Base-by-base conservation (phyloP, 345 rosid genomes). In the Heritiera littoralis region DNA sequence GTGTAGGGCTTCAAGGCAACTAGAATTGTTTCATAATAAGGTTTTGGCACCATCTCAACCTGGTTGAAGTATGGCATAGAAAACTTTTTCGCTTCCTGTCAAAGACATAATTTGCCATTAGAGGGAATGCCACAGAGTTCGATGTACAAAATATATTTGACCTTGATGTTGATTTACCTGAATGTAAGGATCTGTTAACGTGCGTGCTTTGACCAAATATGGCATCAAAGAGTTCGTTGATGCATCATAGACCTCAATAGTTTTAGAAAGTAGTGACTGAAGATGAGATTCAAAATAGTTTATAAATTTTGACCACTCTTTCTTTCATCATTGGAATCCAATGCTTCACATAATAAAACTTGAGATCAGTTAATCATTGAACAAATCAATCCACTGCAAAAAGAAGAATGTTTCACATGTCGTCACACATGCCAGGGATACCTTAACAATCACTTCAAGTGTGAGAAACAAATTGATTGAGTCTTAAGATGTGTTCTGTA, bases 241-340 rank as follows among this genome's bases (percentile, higher is more conserved):
- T 32, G 75, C 74, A 49, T 78, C 76, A 55, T 80, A 83, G 56
- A 82, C 72, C 67, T 88, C 88, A 45, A 81, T 49, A 46, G 82
- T 79, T 78, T 80, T 83, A 9, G 84, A 65, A 54, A 80, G 79
- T 76, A 86, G 46, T 68, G 77, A 83, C 30, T 79, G 83, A 79
- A 82, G 61, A 72, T 72, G 79, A 66, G 84, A 88, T 82, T 82
- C 82, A 7, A 85, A 79, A 68, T 74, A 71, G 23, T 77, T 77
- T 15, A 84, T 76, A 74, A 81, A 56, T 14, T 80, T 63, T 28
- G 84, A 72, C 76, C 52, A 81, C 3, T 84, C 68, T 17, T 17
- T 88, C 89, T 83, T 83, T 85, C 77, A 81, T 77, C 80, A 74
- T 70, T 68, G 88, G 86, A 52, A 86, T 80, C 86, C 83, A 88